A percentile compares a stretch with the other conserved stretches of the same genome.
Conservation (phyloP, 495 filamentous ascomycete genomes). For the Aspergillus indologenus region DNA sequence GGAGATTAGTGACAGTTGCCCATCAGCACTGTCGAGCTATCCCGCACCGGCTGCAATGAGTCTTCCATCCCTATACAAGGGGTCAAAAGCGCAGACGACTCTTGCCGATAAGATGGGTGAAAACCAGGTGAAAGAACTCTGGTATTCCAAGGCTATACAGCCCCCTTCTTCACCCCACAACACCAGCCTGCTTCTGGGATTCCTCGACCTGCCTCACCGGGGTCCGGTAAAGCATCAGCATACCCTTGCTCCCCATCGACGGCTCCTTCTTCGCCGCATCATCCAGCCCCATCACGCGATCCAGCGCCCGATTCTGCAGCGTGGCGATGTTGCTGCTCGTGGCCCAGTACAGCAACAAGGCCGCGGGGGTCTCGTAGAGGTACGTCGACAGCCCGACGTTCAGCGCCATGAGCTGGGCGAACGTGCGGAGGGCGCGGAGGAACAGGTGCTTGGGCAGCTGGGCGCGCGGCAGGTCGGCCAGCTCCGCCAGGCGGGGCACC, state of each 20-base stretch:
- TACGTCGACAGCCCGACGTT: slow-evolving; percentile 32
- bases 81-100: too few relatives aligned
- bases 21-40: too few relatives aligned
- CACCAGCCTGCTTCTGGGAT: not conserved
- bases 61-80: too few relatives aligned
- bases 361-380: slow-evolving; percentile 52
- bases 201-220: not conserved
- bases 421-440: slow-evolving; percentile 20
- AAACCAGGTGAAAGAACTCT: too few relatives aligned
- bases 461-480: slow-evolving; percentile 27
- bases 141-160: too few relatives aligned
- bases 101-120: too few relatives aligned
- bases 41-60: too few relatives aligned
- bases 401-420: slow-evolving; percentile 32
- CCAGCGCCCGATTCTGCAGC: slow-evolving; percentile 34
- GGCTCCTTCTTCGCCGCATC: slow-evolving; percentile 21
- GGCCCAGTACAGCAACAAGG: slow-evolving; percentile 73
- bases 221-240: slow-evolving; percentile 18
- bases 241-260: slow-evolving; percentile 20
- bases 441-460: slow-evolving; percentile 23
- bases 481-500: slow-evolving; percentile 10
- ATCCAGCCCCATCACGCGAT: slow-evolving; percentile 29
- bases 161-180: not conserved
- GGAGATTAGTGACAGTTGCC: too few relatives aligned
- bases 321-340: slow-evolving; percentile 46